Evolutionary conservation across 1,139 yeast species (phyloP), one percentile per base, ranked within the genome.

Genomic region (Arxiozyma slooffiae): DNA sequence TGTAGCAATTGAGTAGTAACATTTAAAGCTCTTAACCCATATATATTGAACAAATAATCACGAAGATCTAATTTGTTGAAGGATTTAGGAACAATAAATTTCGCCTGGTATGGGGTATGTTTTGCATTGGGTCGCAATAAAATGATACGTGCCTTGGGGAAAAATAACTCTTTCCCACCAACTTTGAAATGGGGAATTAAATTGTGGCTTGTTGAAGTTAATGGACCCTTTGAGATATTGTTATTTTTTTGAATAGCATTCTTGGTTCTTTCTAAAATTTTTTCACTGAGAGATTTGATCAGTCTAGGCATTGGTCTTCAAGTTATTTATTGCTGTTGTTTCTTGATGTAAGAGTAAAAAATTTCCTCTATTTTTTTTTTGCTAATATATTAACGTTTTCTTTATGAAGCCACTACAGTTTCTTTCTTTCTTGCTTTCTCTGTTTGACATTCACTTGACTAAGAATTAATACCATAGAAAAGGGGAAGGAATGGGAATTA

Each of bases 101-200:
- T 89, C 48, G 97, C 97, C 68, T 89, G 97, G 70, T 83, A 88
- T 48, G 97, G 97, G 0, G 96, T 86, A 69, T 87, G 95, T 65
- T 87, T 87, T 22, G 97, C 96, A 63, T 85, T 85, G 46, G 96
- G 95, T 64, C 95, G 77, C 56, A 90, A 72, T 43, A 90, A 73
- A 49, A 85, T 79, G 41, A 90, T 74, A 57, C 94, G 75, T 2
- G 95, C 96, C 57, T 81, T 81, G 38, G 97, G 97, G 68, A 90
- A 84, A 66, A 79, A 88, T 17, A 85, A 72, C 57, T 82, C 73
- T 58, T 77, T 79, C 6, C 77, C 81, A 61, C 97, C 97, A 7
- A 85, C 79, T 49, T 73, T 74, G 75, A 88, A 90, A 71, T 89
- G 96, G 1, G 96, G 83, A 57, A 74, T 16, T 38, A 38, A 24